phyloP scores from a whole-genome alignment of 768 basidiomycete species.

The Epithele typhae region DNA sequence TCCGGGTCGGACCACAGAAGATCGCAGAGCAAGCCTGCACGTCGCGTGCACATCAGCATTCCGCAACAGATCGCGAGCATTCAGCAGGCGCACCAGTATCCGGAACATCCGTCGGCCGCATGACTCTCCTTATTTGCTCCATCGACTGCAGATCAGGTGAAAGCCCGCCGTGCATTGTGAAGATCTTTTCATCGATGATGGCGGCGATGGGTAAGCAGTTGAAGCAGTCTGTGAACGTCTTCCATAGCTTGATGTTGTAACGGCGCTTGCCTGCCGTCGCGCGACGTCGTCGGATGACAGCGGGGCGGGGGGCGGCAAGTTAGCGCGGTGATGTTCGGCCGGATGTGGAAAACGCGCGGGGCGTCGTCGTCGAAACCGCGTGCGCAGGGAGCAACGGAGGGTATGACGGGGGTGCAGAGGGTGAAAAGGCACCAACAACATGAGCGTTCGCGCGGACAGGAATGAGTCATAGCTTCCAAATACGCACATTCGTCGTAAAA shows the following conservation, averaged over 20 bases:
- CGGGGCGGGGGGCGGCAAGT: no score
- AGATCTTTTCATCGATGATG: constrained; percentile 99
- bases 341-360: no score
- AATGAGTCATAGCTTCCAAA: constrained; percentile 1
- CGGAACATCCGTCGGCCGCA: constrained; percentile 98
- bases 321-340: no score
- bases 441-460: no score
- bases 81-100: constrained; percentile 77
- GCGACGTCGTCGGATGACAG: no score
- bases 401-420: no score
- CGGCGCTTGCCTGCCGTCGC: constrained; percentile 83
- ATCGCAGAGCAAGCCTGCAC: constrained; percentile 85
- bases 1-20: constrained; percentile 99
- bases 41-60: no score
- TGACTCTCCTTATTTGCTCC: constrained; percentile 99
- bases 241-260: constrained; percentile 99
- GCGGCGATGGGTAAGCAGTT: constrained; percentile 99
- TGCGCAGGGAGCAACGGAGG: no score
- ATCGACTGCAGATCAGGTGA: constrained; percentile 97
- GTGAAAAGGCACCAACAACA: no score
- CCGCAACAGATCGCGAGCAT: no score
- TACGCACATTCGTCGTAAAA: constrained; percentile 99
- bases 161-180: constrained; percentile 98
- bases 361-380: no score
- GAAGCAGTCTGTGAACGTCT: constrained; percentile 99